Percentiles rank a stretch among this genome's conserved stretches.
Evolutionary conservation across 2,329 filamentous ascomycete genomes (phyloP).

Genomic region (Dactylonectria estremocensis): DNA sequence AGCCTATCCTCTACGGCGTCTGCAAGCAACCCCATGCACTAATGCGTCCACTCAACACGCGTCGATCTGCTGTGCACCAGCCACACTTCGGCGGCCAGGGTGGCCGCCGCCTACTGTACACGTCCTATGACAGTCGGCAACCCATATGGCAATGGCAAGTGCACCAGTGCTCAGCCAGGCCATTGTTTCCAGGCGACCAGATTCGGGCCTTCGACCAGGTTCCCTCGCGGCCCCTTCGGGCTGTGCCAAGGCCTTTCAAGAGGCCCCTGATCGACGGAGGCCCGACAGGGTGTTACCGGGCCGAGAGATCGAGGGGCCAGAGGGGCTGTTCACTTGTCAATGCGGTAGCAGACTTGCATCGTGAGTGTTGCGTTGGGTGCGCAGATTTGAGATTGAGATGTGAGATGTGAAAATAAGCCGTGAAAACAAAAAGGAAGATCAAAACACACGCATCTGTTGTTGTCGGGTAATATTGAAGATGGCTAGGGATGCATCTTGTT

Average conservation of each 20-base stretch:
- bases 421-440: neutral
- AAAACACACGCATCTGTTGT: neutral
- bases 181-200: conserved; percentile 13
- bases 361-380: neutral
- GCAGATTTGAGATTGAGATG: neutral
- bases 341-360: conserved; percentile 37
- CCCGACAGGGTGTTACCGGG: conserved; percentile 36
- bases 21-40: conserved; percentile 40
- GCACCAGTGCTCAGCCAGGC: conserved; percentile 1
- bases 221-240: conserved; percentile 20
- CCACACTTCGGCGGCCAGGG: conserved; percentile 19
- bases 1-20: conserved; percentile 39
- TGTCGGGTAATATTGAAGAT: neutral
- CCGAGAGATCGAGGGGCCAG: conserved; percentile 42
- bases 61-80: conserved; percentile 25
- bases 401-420: conserved; percentile 9
- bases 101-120: neutral
- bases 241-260: conserved; percentile 16
- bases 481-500: neutral
- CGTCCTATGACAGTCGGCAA: neutral
- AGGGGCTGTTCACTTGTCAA: conserved; percentile 28
- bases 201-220: conserved; percentile 6
- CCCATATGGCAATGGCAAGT: neutral
- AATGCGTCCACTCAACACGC: conserved; percentile 48
- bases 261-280: conserved; percentile 34